Conservation (phyloP, 2,329 filamentous ascomycete species). For the Dothidotthia symphoricarpi region DNA sequence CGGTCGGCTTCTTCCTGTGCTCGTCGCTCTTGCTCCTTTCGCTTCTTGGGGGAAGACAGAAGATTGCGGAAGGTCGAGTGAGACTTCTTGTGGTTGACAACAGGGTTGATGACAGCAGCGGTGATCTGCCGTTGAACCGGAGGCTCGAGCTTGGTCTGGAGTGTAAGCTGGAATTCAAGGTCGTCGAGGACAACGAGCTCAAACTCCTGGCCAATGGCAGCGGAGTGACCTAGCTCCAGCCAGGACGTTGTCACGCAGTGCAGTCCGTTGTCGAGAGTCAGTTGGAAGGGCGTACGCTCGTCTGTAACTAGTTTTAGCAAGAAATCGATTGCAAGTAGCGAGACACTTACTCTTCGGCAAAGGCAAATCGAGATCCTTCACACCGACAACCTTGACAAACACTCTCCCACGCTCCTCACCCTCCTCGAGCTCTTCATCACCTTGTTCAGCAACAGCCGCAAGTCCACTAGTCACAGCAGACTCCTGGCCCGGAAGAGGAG, state of each 20-base stretch:
- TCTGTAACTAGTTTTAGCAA: constrained; percentile 51
- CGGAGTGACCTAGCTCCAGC: constrained; percentile 86
- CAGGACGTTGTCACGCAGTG: constrained; percentile 97
- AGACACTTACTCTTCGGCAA: constrained; percentile 76
- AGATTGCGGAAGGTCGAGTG: constrained; percentile 76
- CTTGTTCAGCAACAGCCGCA: constrained; percentile 68
- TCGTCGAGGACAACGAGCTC: constrained; percentile 96
- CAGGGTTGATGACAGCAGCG: constrained; percentile 58
- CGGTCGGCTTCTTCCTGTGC: constrained; percentile 81
- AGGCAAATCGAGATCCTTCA: constrained; percentile 91
- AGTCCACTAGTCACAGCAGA: constrained; percentile 68
- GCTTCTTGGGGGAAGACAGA: constrained; percentile 85
- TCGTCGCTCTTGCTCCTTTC: constrained; percentile 86
- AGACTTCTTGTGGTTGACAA: constrained; percentile 71
- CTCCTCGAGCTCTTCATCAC: constrained; percentile 65
- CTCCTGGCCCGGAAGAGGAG: constrained; percentile 82
- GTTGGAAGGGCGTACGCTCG: constrained; percentile 88
- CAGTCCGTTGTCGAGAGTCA: constrained; percentile 96
- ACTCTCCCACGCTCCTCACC: constrained; percentile 83
- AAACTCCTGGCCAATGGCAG: constrained; percentile 96
- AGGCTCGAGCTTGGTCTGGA: constrained; percentile 91
- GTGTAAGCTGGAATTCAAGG: constrained; percentile 95
- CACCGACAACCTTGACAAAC: constrained; percentile 98
- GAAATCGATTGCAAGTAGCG: neutral
- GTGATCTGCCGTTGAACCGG: constrained; percentile 53